Percentiles rank a stretch among this genome's conserved stretches.
Conservation (phyloP, 78 protist species). For the Dictyostelium purpureum region DNA sequence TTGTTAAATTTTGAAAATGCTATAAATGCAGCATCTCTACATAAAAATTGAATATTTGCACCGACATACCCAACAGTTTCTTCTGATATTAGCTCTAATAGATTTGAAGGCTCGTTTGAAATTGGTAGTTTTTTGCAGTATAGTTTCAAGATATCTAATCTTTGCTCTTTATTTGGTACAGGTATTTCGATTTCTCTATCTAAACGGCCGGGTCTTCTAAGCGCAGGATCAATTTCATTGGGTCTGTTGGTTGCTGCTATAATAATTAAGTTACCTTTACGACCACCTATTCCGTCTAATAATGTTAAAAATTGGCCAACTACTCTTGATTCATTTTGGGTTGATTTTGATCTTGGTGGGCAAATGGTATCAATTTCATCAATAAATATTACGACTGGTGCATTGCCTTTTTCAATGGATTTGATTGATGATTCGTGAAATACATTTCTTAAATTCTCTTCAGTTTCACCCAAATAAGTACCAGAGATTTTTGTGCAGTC, state of each 20-base stretch:
- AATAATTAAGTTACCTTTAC: conserved; percentile 62
- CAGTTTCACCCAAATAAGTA: conserved; percentile 79
- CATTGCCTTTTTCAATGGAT: neutral
- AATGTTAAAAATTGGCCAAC: conserved; percentile 74
- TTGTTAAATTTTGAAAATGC: conserved; percentile 39
- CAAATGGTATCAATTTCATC: conserved; percentile 79
- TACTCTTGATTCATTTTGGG: conserved; percentile 49
- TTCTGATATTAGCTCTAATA: conserved; percentile 27
- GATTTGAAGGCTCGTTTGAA: neutral
- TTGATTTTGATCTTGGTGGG: conserved; percentile 64
- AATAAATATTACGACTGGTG: conserved; percentile 55
- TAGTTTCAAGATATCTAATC: conserved; percentile 29
- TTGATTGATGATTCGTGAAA: conserved; percentile 33
- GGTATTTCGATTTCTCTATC: conserved; percentile 82
- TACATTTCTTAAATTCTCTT: conserved; percentile 38
- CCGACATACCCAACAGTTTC: conserved; percentile 78
- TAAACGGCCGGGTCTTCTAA: conserved; percentile 85
- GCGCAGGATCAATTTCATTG: conserved; percentile 78
- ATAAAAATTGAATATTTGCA: conserved; percentile 70
- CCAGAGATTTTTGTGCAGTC: conserved; percentile 91
- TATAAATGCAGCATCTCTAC: conserved; percentile 66
- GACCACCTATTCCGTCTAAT: conserved; percentile 59
- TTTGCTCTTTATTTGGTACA: conserved; percentile 45
- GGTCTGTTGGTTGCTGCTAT: conserved; percentile 88
- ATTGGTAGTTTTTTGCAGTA: conserved; percentile 39